These are phyloP conservation scores for Colletotrichum cereale DNA, from an alignment of 2,329 filamentous ascomycete genomes.

Conservation along the genomic window DNA sequence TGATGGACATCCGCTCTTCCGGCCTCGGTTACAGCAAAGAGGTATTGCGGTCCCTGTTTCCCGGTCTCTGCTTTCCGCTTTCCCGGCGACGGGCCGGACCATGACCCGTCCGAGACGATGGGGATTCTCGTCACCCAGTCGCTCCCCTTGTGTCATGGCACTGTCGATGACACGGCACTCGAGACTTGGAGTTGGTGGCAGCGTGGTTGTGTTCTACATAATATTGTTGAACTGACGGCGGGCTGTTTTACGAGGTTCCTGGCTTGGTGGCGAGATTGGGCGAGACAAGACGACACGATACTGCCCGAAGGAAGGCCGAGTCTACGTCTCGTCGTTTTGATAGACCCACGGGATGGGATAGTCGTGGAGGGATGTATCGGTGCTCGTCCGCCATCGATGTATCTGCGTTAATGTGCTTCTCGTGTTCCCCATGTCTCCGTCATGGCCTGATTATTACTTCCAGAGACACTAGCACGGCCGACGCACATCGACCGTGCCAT, in stretches of 20 bases:
- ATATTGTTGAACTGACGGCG: background rate
- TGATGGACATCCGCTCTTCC: background rate
- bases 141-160: background rate
- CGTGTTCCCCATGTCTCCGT: background rate
- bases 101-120: background rate
- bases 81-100: background rate
- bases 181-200: background rate
- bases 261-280: background rate
- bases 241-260: background rate
- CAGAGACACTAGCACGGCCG: background rate
- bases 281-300: background rate
- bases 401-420: background rate
- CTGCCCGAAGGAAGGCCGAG: background rate
- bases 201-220: background rate
- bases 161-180: background rate
- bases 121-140: background rate
- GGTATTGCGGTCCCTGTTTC: background rate
- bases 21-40: background rate
- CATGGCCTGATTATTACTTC: background rate
- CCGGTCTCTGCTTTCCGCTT: background rate
- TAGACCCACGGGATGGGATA: background rate
- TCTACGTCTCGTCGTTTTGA: background rate
- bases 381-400: background rate
- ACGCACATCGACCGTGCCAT: background rate
- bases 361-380: background rate